Evolutionary conservation across 2,329 filamentous ascomycete genomes (phyloP), one percentile per base, ranked within the genome.

Genomic region (Phialemoniopsis sp.): DNA sequence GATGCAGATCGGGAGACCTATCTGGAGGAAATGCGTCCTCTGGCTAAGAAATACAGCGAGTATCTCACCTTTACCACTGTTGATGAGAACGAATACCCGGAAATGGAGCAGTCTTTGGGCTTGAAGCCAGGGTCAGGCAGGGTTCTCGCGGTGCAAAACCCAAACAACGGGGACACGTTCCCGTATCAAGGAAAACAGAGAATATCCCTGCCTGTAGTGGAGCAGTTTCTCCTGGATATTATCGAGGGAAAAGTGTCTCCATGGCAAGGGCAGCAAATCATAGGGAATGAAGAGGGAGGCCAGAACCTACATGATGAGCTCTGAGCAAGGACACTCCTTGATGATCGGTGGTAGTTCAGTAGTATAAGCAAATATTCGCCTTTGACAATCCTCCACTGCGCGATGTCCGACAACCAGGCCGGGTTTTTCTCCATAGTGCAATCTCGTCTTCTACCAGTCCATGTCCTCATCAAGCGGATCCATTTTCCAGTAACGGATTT

Each of bases 31-130:
- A 56, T 74, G 36, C 53, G 56, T 13, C 57, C 62, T 4, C 49
- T 72, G 2, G 71, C 72, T 2, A 64, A 63, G 42, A 63, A 62
- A 45, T 72, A 69, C 50, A 46, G 54, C 39, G 68, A 73, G 12
- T 73, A 70, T 40, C 58, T 76, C 12, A 56, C 53, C 39, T 75
- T 76, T 43, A 64, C 70, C 4, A 72, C 67, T 2, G 64, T 73
- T 3, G 67, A 75, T 41, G 55, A 58, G 0, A 41, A 47, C 21
- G 68, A 73, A 43, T 74, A 74, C 45, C 60, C 57, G 4, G 64
- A 72, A 17, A 66, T 73, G 51, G 50, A 59, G 2, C 42, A 47
- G 8, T 55, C 57, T 29, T 51, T 74, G 36, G 72, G 70, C 2
- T 46, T 70, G 30, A 36, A 45, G 7, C 36, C 42, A 1, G 55